Conservation (phyloP, 768 basidiomycete species). For the Galerina sulciceps region DNA sequence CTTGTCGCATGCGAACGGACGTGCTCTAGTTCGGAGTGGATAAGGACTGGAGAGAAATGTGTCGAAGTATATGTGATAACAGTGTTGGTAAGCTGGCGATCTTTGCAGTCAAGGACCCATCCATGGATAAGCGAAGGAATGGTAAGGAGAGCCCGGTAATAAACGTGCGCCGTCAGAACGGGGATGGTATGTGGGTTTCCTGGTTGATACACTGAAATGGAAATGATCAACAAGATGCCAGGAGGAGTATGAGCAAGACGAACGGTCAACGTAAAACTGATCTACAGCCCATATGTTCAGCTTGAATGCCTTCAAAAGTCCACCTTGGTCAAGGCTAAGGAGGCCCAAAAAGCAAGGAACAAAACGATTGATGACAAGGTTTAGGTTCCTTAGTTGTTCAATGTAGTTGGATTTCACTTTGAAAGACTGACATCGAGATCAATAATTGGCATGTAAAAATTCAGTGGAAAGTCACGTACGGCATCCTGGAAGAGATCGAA, state of each 20-base stretch:
- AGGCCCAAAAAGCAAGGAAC: slow-evolving; percentile 74
- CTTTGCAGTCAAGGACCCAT: slow-evolving; percentile 89
- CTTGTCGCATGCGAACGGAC: slow-evolving; percentile 55
- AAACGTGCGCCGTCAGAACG: slow-evolving; percentile 84
- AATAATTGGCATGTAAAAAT: not conserved
- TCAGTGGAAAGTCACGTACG: slow-evolving; percentile 47
- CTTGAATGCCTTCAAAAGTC: slow-evolving; percentile 71
- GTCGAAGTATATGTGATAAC: slow-evolving; percentile 80
- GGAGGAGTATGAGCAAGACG: slow-evolving; percentile 25
- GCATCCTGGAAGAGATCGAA: slow-evolving; percentile 86
- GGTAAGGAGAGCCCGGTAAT: slow-evolving; percentile 82
- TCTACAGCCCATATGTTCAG: slow-evolving; percentile 87
- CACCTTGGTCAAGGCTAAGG: slow-evolving; percentile 64
- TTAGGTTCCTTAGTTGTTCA: slow-evolving; percentile 77
- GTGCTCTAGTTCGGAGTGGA: slow-evolving; percentile 78
- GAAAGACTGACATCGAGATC: slow-evolving; percentile 61
- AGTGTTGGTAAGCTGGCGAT: slow-evolving; percentile 81
- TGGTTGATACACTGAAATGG: slow-evolving; percentile 58
- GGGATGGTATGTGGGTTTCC: slow-evolving; percentile 54
- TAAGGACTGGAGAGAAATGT: slow-evolving; percentile 89
- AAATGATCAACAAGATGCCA: not conserved
- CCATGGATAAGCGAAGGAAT: slow-evolving; percentile 84
- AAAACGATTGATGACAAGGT: slow-evolving; percentile 65
- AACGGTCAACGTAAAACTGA: slow-evolving; percentile 78
- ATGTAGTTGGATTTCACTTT: slow-evolving; percentile 86